These are phyloP conservation scores for Pyricularia sp. DNA, from an alignment of 2,329 filamentous ascomycete species.

Conservation along the genomic window DNA sequence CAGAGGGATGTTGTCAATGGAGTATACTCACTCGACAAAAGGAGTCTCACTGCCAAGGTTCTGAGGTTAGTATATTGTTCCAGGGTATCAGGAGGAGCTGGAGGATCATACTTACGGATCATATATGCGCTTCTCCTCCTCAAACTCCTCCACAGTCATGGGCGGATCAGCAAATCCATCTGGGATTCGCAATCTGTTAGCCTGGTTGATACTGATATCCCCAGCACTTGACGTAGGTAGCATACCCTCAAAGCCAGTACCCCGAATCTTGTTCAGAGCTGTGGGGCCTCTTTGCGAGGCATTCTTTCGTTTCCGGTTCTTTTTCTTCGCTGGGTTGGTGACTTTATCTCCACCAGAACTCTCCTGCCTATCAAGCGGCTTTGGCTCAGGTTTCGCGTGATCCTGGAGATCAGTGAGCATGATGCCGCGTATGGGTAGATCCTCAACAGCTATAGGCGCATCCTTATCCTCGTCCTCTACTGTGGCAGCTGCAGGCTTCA, in stretches of 20 bases:
- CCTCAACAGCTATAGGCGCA: neutral
- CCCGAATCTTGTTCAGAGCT: constrained; percentile 31
- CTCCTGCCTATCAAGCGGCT: neutral
- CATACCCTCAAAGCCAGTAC: constrained; percentile 60
- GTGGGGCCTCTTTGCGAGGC: constrained; percentile 25
- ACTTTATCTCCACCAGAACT: neutral
- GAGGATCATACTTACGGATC: constrained; percentile 35
- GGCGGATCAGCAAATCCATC: constrained; percentile 75
- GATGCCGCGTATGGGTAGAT: neutral
- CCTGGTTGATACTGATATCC: neutral
- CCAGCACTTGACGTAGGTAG: neutral
- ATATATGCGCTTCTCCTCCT: constrained; percentile 61
- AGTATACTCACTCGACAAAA: constrained; percentile 42
- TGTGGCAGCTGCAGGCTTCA: neutral
- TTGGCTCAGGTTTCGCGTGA: neutral
- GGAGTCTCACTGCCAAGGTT: constrained; percentile 30
- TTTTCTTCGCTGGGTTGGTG: constrained; percentile 21
- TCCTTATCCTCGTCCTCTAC: neutral
- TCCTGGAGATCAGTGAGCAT: neutral
- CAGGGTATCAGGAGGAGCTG: neutral
- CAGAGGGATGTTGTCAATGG: constrained; percentile 5
- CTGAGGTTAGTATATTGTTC: constrained; percentile 11
- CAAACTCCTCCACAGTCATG: constrained; percentile 58
- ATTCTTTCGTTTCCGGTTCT: constrained; percentile 23
- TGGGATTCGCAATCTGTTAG: constrained; percentile 13